These are phyloP conservation scores for Hymenoscyphus fructigenus DNA, from an alignment of 2,329 filamentous ascomycete species.

Conservation along the genomic window DNA sequence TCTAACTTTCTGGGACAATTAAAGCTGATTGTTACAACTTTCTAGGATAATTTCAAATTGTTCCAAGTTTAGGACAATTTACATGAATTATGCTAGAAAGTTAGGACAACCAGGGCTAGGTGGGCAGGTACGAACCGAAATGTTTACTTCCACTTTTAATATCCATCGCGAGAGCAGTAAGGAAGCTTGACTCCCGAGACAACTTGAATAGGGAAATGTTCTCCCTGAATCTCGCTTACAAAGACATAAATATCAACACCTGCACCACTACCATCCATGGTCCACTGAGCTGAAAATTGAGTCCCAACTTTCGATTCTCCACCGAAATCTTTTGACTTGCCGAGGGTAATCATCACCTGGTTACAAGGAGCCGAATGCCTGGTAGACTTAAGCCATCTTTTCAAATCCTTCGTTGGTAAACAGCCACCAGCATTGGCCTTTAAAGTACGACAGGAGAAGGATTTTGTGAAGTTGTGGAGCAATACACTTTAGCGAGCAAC, in stretches of 20 bases:
- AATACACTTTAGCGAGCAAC: neutral
- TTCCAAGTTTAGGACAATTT: no score
- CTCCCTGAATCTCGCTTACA: neutral
- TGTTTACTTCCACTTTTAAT: no score
- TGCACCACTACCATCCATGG: neutral
- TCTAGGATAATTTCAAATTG: no score
- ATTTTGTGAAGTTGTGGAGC: neutral
- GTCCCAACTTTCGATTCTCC: neutral
- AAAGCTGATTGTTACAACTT: no score
- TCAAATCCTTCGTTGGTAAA: neutral
- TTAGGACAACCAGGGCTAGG: no score
- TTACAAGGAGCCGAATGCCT: neutral
- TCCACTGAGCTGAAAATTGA: neutral
- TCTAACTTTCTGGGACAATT: no score
- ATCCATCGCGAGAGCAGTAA: no score
- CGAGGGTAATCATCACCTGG: slow-evolving; percentile 2
- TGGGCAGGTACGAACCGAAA: no score
- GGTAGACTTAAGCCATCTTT: neutral
- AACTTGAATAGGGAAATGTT: neutral
- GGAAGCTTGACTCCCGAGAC: no score
- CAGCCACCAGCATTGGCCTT: neutral
- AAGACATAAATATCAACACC: slow-evolving; percentile 8
- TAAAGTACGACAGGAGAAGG: neutral
- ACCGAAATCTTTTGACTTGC: neutral
- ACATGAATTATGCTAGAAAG: no score